Conservation (phyloP, 1,284 basidiomycete species). For the Fomitopsis betulina region DNA sequence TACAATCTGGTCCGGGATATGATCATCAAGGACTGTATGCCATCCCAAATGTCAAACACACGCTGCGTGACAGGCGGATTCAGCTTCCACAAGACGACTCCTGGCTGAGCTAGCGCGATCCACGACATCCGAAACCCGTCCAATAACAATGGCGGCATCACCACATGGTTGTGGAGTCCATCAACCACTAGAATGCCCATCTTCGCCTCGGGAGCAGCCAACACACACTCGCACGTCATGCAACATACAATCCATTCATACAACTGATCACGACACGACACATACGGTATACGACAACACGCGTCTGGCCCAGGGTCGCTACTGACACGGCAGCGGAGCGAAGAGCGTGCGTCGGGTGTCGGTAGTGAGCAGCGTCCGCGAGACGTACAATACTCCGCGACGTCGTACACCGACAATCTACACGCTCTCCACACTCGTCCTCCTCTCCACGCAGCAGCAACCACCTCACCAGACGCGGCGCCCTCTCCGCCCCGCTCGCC, state of each 20-base stretch:
- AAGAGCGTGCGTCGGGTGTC: background rate
- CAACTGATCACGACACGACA: background rate
- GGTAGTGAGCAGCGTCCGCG: background rate
- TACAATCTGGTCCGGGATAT: background rate
- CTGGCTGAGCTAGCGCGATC: no score
- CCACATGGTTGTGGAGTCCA: no score
- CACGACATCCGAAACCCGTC: no score
- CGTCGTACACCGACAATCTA: background rate
- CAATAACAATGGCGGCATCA: no score
- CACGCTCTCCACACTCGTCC: background rate
- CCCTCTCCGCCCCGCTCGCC: slow-evolving; percentile 71
- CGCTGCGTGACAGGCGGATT: background rate
- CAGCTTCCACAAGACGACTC: no score
- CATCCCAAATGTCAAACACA: background rate
- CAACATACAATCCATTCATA: slow-evolving; percentile 1
- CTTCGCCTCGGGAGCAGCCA: background rate
- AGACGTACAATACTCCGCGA: background rate
- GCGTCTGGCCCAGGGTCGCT: background rate
- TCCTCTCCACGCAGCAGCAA: slow-evolving; percentile 4
- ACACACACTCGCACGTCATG: background rate
- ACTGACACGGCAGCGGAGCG: background rate
- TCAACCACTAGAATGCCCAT: no score
- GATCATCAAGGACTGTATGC: background rate
- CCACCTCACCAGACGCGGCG: slow-evolving; percentile 42
- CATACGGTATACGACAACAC: background rate